Percentiles rank a stretch among this genome's conserved stretches.
These are phyloP conservation scores for Clarireedia homoeocarpa DNA, from an alignment of 2,329 filamentous ascomycete genomes.

Conservation along the genomic window DNA sequence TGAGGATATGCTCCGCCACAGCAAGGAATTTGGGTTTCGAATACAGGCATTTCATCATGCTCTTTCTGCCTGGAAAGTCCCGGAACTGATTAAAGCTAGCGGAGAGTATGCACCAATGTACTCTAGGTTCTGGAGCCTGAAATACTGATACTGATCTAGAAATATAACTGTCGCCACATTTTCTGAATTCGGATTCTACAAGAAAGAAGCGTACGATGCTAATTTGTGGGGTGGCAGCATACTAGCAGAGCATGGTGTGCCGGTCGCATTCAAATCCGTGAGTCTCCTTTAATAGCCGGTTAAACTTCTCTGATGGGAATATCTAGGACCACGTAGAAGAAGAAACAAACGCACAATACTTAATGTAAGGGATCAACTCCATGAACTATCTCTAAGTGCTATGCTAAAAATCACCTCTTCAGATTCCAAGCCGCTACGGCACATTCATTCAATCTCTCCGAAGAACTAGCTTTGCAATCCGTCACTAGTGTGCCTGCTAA, in stretches of 20 bases:
- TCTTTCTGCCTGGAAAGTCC: slow-evolving; percentile 34
- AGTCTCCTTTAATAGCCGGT: neutral
- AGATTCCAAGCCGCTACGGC: slow-evolving; percentile 34
- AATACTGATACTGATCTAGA: slow-evolving; percentile 14
- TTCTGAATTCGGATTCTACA: slow-evolving; percentile 35
- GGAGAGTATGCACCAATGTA: slow-evolving; percentile 29
- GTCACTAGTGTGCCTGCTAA: slow-evolving; percentile 40
- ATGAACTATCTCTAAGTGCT: neutral
- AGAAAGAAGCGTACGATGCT: slow-evolving; percentile 35
- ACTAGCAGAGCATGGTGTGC: slow-evolving; percentile 33
- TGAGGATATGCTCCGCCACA: slow-evolving; percentile 36
- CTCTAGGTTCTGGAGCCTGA: neutral
- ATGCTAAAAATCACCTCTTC: neutral
- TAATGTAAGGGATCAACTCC: slow-evolving; percentile 26
- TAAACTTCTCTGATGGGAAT: no score
- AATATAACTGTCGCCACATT: slow-evolving; percentile 38
- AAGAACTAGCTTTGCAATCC: slow-evolving; percentile 35
- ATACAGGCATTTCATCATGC: slow-evolving; percentile 37
- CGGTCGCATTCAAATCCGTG: slow-evolving; percentile 37
- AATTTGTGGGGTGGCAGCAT: slow-evolving; percentile 35
- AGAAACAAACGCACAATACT: slow-evolving; percentile 34
- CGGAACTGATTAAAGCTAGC: slow-evolving; percentile 33
- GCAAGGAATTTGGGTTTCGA: slow-evolving; percentile 35
- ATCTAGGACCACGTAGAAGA: slow-evolving; percentile 30
- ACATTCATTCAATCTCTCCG: slow-evolving; percentile 36